Percentiles rank a stretch among this genome's conserved stretches.
phyloP scores from a whole-genome alignment of 306 rosid species.

The Crataegus laevigata region DNA sequence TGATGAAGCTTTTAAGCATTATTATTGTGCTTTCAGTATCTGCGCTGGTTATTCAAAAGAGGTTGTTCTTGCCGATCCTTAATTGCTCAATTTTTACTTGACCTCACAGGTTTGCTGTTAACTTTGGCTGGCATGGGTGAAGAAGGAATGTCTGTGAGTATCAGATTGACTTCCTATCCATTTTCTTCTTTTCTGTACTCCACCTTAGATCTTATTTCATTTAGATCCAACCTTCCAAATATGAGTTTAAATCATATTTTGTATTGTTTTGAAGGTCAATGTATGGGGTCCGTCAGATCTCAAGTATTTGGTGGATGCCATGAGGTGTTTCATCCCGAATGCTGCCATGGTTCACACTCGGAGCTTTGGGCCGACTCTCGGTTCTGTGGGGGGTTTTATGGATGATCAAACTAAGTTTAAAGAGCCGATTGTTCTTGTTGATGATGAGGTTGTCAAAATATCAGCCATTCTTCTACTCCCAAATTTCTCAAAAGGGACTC shows the following conservation, averaged over 20 bases:
- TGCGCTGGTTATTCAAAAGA: not conserved
- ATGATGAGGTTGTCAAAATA: constrained; percentile 87
- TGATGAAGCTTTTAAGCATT: not conserved
- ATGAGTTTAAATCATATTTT: constrained; percentile 6
- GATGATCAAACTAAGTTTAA: constrained; percentile 21
- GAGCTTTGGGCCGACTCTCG: constrained; percentile 62
- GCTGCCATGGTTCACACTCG: constrained; percentile 97
- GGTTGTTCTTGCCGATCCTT: constrained; percentile 10
- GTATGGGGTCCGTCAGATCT: constrained; percentile 94
- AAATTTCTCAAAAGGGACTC: constrained; percentile 19
- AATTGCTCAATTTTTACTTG: constrained; percentile 16
- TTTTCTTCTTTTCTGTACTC: not conserved
- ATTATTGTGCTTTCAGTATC: constrained; percentile 2
- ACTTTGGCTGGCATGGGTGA: constrained; percentile 98
- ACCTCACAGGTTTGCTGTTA: constrained; percentile 67
- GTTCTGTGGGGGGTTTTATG: constrained; percentile 22
- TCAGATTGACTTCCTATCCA: not conserved
- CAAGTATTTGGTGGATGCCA: constrained; percentile 75
- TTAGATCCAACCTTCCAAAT: not conserved
- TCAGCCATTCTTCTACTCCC: constrained; percentile 71
- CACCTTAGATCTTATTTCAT: too few relatives aligned
- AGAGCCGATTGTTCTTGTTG: constrained; percentile 65
- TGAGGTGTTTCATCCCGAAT: constrained; percentile 79
- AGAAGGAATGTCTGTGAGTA: constrained; percentile 82
- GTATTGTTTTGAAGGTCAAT: constrained; percentile 52